Base-by-base conservation (phyloP, 2,329 filamentous ascomycete species). In the Rutstroemia sp. region DNA sequence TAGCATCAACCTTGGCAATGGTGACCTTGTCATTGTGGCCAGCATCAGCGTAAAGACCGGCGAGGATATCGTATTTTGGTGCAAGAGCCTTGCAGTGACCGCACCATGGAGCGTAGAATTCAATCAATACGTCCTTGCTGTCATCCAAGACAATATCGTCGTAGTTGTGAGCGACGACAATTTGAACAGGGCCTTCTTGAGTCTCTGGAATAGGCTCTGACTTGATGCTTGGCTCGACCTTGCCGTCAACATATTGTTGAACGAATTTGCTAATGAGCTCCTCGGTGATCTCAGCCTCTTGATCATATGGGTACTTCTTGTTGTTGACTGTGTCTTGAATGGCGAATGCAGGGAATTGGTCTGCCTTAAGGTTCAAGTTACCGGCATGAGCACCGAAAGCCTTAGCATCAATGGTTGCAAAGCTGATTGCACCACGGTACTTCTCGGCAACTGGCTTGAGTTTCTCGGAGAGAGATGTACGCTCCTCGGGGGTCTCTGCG, bases 81-180 rank as follows among this genome's bases (percentile, higher is more conserved):
- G 94, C 92, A 61, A 99, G 87, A 74, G 85, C 92, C 84, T 97
- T 97, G 90, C 94, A 99, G 84, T 99, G 94, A 67, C 94, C 94
- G 73, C 94, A 99, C 94, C 94, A 99, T 63, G 94, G 94, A 59
- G 94, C 94, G 78, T 99, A 99, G 79, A 96, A 97, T 80, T 99
- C 94, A 63, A 99, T 77, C 65, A 99, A 83, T 58, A 99, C 94
- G 74, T 99, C 94, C 87, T 97, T 97, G 71, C 86, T 81, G 74
- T 95, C 87, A 71, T 99, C 87, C 56, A 96, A 81, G 69, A 99
- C 92, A 65, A 97, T 77, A 7, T 95, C 82, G 62, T 96, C 80
- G 82, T 96, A 99, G 77, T 82, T 92, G 78, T 95, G 88, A 72
- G 92, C 94, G 58, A 99, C 94, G 58, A 99, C 81, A 60, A 95